Percentiles rank a stretch among this genome's conserved stretches.
Evolutionary conservation across 2,329 filamentous ascomycete species (phyloP).

Genomic region (Venturia nashicola): DNA sequence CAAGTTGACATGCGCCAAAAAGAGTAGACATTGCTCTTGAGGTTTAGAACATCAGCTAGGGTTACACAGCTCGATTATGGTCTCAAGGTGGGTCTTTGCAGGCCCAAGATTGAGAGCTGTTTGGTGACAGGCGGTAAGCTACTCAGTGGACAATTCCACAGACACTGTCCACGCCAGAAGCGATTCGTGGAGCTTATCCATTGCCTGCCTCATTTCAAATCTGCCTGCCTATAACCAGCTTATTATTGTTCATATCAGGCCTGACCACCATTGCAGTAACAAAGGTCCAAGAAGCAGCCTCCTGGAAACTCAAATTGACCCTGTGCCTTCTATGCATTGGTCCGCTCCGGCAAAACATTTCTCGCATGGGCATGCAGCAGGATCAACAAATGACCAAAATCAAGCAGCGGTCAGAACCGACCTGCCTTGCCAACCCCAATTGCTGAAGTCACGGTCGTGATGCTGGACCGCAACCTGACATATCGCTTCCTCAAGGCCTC

Average conservation of each 20-base stretch:
- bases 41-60: background rate
- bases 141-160: background rate
- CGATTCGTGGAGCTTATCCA: background rate
- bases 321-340: background rate
- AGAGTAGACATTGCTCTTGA: background rate
- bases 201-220: background rate
- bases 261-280: background rate
- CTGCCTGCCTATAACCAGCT: background rate
- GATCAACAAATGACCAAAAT: slow-evolving; percentile 2
- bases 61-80: background rate
- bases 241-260: background rate
- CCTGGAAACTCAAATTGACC: background rate
- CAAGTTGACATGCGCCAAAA: slow-evolving; percentile 1
- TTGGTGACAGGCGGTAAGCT: slow-evolving; percentile 4
- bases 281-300: background rate
- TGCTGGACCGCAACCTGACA: background rate
- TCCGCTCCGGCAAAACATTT: background rate
- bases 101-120: background rate
- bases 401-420: background rate
- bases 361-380: background rate
- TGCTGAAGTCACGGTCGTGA: background rate
- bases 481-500: background rate
- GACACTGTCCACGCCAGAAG: background rate
- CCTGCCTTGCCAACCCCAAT: background rate
- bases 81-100: background rate